These are phyloP conservation scores for Amanita pseudoporphyria DNA, from an alignment of 768 basidiomycete species.

Conservation along the genomic window DNA sequence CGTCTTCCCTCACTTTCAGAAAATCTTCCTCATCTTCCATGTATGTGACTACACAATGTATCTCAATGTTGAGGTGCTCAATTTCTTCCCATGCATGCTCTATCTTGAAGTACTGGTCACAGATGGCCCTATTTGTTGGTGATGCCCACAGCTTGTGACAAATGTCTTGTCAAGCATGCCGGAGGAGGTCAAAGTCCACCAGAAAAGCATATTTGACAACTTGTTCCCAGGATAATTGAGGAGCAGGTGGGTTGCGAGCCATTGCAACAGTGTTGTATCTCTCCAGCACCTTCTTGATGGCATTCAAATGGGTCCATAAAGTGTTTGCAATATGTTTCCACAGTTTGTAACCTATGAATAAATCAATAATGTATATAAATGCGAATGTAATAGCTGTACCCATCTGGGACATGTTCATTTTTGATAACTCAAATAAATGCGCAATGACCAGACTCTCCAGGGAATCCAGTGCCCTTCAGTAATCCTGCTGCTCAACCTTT, in stretches of 20 bases:
- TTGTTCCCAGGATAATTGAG: constrained; percentile 9
- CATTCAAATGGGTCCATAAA: too few species aligned
- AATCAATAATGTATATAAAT: not conserved
- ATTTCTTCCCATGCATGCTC: too few species aligned
- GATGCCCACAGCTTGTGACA: constrained; percentile 10
- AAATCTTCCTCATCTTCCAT: too few species aligned
- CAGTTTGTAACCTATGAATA: not conserved
- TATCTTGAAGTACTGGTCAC: too few species aligned
- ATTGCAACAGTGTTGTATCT: constrained; percentile 18
- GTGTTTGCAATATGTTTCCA: too few species aligned
- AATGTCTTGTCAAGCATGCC: constrained; percentile 15
- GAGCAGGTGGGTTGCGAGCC: constrained; percentile 13
- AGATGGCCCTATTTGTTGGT: constrained; percentile 9
- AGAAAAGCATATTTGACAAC: too few species aligned
- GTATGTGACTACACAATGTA: too few species aligned
- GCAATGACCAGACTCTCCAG: constrained; percentile 15
- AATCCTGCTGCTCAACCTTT: too few species aligned
- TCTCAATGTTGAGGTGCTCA: too few species aligned
- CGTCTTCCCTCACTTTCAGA: not conserved
- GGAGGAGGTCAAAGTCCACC: constrained; percentile 16
- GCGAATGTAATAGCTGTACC: constrained; percentile 12
- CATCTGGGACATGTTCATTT: too few species aligned
- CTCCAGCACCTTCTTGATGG: constrained; percentile 13
- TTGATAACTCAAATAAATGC: too few species aligned
- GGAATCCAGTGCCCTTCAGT: constrained; percentile 3